These are phyloP conservation scores for Panicum hallii DNA, from an alignment of 202 grass and related monocot genomes.

Conservation along the genomic window DNA sequence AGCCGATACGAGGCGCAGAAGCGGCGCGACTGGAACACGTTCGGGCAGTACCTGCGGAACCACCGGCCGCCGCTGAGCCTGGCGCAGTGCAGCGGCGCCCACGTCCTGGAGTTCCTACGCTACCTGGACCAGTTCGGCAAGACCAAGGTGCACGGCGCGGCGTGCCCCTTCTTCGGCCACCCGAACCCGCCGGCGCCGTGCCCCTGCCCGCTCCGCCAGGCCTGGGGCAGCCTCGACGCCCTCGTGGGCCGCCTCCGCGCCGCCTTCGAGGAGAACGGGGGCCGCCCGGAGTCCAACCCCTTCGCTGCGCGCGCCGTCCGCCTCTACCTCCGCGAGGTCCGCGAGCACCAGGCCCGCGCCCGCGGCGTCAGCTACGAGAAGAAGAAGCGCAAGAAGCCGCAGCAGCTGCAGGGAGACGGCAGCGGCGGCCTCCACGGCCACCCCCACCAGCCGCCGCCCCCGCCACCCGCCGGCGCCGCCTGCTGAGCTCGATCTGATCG, in stretches of 20 bases:
- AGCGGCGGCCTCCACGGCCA: constrained; percentile 42
- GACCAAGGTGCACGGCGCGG: constrained; percentile 85
- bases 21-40: constrained; percentile 28
- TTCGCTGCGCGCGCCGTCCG: constrained; percentile 85
- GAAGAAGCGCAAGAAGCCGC: constrained; percentile 94
- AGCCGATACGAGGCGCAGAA: too few relatives aligned
- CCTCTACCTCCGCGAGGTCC: constrained; percentile 93
- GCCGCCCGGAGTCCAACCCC: constrained; percentile 83
- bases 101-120: constrained; percentile 84
- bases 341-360: constrained; percentile 87
- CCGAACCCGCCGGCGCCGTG: constrained; percentile 79
- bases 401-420: constrained; percentile 41
- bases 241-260: constrained; percentile 86
- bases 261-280: constrained; percentile 91
- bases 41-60: constrained; percentile 74
- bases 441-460: constrained; percentile 54
- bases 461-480: constrained; percentile 44
- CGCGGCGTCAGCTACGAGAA: constrained; percentile 97
- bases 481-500: constrained; percentile 42
- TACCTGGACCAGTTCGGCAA: constrained; percentile 97
- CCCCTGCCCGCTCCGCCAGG: constrained; percentile 92
- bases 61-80: constrained; percentile 79
- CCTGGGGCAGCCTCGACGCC: constrained; percentile 95
- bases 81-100: constrained; percentile 79
- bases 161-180: constrained; percentile 89